These are phyloP conservation scores for Heliamphora exappendiculata DNA, from an alignment of 148 eudicot species.

Conservation along the genomic window DNA sequence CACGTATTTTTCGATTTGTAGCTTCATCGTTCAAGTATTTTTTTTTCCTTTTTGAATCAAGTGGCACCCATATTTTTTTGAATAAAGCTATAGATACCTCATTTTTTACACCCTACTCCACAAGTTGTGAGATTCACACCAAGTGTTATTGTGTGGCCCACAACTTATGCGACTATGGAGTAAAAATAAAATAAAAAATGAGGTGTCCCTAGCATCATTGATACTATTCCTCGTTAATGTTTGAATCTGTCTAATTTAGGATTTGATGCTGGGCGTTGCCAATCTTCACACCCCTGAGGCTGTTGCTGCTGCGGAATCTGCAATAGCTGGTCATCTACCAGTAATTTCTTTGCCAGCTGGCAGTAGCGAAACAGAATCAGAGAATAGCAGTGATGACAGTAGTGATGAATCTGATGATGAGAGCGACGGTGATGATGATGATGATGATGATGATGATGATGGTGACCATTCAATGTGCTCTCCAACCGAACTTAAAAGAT, in stretches of 20 bases:
- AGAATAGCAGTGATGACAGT: conserved; percentile 22
- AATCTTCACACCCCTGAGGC: conserved; percentile 91
- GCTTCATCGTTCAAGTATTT: background rate
- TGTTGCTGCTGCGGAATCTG: conserved; percentile 77
- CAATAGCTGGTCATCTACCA: conserved; percentile 52
- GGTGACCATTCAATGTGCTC: conserved; percentile 12
- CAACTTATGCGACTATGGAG: too few species aligned
- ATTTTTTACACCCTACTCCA: too few species aligned
- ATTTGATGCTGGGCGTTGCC: conserved; percentile 89
- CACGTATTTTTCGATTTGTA: background rate
- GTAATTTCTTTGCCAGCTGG: conserved; percentile 26
- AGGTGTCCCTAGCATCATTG: too few species aligned
- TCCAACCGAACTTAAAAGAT: conserved; percentile 10
- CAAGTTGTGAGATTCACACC: too few species aligned
- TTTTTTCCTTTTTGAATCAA: background rate
- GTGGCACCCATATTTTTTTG: background rate
- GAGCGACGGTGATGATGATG: background rate
- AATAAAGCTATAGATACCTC: too few species aligned
- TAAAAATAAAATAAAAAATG: too few species aligned
- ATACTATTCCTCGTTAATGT: background rate
- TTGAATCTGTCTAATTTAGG: conserved; percentile 29
- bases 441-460: background rate
- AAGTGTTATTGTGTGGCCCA: too few species aligned
- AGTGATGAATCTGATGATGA: background rate
- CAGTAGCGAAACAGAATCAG: conserved; percentile 27